Conservation (phyloP, 208 protist species). For the Leishmania guyanensis region DNA sequence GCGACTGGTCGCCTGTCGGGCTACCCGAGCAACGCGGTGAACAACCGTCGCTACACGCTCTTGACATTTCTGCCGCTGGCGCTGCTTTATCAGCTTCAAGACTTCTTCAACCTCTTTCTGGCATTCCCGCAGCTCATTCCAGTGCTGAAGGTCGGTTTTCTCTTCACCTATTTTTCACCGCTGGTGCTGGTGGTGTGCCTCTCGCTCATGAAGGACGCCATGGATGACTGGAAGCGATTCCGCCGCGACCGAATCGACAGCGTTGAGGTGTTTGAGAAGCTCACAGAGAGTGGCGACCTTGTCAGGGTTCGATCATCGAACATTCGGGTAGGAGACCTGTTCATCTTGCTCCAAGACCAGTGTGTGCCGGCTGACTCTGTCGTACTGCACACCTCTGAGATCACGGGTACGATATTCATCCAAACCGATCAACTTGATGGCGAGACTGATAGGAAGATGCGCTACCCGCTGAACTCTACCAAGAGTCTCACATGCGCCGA, state of each 20-base stretch:
- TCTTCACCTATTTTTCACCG: conserved; percentile 96
- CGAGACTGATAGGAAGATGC: conserved; percentile 99
- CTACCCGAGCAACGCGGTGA: conserved; percentile 77
- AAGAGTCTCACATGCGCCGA: conserved; percentile 37
- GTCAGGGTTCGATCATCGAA: conserved; percentile 65
- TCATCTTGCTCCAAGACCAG: conserved; percentile 92
- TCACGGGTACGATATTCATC: conserved; percentile 95
- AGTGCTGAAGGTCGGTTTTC: conserved; percentile 87
- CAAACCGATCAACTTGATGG: conserved; percentile 99
- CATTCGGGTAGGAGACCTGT: conserved; percentile 95
- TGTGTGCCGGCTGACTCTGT: conserved; percentile 97
- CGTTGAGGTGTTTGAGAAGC: conserved; percentile 65
- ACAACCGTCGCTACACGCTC: conserved; percentile 78
- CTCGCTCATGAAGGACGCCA: conserved; percentile 93
- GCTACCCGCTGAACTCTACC: conserved; percentile 66
- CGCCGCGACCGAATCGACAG: conserved; percentile 88
- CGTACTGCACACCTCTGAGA: conserved; percentile 95
- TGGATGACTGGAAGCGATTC: conserved; percentile 95
- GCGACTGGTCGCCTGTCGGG: conserved; percentile 44
- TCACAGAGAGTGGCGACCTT: conserved; percentile 53
- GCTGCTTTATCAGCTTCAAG: conserved; percentile 76
- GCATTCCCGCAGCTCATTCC: conserved; percentile 84
- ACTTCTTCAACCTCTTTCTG: conserved; percentile 87
- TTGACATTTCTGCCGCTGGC: conserved; percentile 82
- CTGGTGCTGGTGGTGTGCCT: conserved; percentile 91